Percentiles rank a stretch among this genome's conserved stretches.
phyloP scores from a whole-genome alignment of 768 basidiomycete genomes.

The Boletellus ananas region DNA sequence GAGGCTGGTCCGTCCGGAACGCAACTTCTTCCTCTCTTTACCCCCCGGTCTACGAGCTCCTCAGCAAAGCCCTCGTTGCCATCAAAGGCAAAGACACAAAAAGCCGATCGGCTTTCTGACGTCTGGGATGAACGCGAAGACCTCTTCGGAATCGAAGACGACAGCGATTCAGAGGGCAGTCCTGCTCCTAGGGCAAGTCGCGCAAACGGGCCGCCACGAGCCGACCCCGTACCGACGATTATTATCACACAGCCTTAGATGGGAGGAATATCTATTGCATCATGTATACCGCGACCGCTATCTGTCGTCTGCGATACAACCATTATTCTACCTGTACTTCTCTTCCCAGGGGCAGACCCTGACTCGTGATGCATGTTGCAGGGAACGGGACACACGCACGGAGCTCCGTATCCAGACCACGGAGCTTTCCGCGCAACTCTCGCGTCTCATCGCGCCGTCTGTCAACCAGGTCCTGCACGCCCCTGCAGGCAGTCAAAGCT shows the following conservation, averaged over 20 bases:
- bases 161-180: constrained; percentile 53
- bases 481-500: constrained; percentile 47
- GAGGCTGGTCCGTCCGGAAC: constrained; percentile 43
- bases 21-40: constrained; percentile 58
- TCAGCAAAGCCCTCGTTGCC: constrained; percentile 18
- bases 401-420: constrained; percentile 37
- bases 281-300: constrained; percentile 26
- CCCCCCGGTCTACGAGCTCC: constrained; percentile 7
- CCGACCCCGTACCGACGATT: constrained; percentile 24
- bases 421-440: constrained; percentile 41
- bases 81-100: constrained; percentile 28
- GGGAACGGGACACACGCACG: constrained; percentile 9
- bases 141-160: constrained; percentile 62
- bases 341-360: not conserved
- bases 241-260: constrained; percentile 25
- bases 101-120: constrained; percentile 45
- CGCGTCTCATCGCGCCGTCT: constrained; percentile 45
- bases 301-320: constrained; percentile 2
- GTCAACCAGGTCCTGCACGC: constrained; percentile 38
- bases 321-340: constrained; percentile 7
- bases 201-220: constrained; percentile 2
- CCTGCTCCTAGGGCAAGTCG: constrained; percentile 5
- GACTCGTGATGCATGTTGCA: constrained; percentile 1
- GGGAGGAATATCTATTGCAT: constrained; percentile 19
- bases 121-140: constrained; percentile 82